A percentile compares a stretch with the other conserved stretches of the same genome.
Evolutionary conservation across 352 stramenopile genomes (phyloP).

Genomic region (Nothophytophthora sp.): DNA sequence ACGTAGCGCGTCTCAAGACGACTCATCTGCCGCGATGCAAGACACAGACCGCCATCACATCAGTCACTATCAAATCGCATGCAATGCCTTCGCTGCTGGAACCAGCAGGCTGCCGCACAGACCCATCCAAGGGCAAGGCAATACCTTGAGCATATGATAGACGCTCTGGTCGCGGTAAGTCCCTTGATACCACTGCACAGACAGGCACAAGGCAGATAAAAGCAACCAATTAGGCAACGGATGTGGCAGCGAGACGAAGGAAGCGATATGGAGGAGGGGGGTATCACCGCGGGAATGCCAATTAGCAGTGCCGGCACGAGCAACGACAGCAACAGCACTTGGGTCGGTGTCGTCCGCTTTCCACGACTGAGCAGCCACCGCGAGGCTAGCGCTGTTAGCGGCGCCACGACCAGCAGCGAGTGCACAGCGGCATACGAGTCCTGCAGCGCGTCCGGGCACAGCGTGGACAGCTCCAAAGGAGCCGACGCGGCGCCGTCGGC

Average conservation of each 20-base stretch:
- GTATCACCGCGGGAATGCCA: slow-evolving; percentile 31
- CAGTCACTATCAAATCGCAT: not conserved
- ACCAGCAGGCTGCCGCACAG: not conserved
- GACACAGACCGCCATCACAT: not conserved
- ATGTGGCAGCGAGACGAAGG: not conserved
- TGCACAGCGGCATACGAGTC: slow-evolving; percentile 48
- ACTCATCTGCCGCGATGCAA: slow-evolving; percentile 48
- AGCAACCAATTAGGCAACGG: slow-evolving; percentile 13
- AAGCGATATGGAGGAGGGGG: not conserved
- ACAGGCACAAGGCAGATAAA: slow-evolving; percentile 1
- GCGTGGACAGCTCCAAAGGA: slow-evolving; percentile 34
- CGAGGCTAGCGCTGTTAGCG: slow-evolving; percentile 34
- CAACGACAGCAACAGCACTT: slow-evolving; percentile 48
- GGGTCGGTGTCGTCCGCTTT: slow-evolving; percentile 40
- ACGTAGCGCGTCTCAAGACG: slow-evolving; percentile 47
- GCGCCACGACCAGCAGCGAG: slow-evolving; percentile 46
- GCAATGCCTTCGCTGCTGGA: not conserved
- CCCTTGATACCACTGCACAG: not conserved
- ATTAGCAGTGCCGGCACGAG: slow-evolving; percentile 42
- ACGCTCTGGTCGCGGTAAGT: slow-evolving; percentile 19
- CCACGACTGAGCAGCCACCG: slow-evolving; percentile 35
- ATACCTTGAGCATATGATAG: slow-evolving; percentile 25
- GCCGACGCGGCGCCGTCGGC: slow-evolving; percentile 7
- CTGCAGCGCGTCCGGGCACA: slow-evolving; percentile 48
- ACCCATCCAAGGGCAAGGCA: no score